A percentile compares a stretch with the other conserved stretches of the same genome.
Conservation (phyloP, 192 early-diverging fungal genomes). For the Funneliformis mosseae region DNA sequence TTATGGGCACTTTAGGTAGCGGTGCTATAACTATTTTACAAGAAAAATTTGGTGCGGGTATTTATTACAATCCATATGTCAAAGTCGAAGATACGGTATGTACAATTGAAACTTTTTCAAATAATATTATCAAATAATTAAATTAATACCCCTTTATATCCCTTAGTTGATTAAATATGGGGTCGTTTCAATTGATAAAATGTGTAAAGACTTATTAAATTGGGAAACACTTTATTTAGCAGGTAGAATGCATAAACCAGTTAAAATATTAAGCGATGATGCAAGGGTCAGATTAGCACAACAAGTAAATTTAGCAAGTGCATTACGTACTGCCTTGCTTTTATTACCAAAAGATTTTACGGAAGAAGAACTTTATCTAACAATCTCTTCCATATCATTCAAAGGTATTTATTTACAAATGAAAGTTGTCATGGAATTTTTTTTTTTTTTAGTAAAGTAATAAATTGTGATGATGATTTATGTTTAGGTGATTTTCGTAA, state of each 20-base stretch:
- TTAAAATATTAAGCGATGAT: conserved; percentile 78
- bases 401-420: conserved; percentile 20
- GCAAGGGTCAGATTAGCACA: conserved; percentile 72
- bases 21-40: conserved; percentile 73
- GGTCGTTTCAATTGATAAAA: conserved; percentile 86
- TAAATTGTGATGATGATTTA: background rate
- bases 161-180: conserved; percentile 89
- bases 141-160: background rate
- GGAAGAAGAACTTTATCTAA: conserved; percentile 74
- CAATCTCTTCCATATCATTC: conserved; percentile 89
- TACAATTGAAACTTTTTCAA: background rate
- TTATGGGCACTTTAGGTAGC: conserved; percentile 73
- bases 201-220: conserved; percentile 86
- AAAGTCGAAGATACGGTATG: conserved; percentile 82
- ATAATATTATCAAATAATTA: conserved; percentile 16
- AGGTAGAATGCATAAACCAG: conserved; percentile 97
- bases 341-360: conserved; percentile 82
- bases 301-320: conserved; percentile 85
- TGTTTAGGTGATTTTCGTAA: conserved; percentile 89
- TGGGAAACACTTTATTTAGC: conserved; percentile 97
- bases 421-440: background rate
- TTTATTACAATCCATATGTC: conserved; percentile 96
- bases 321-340: conserved; percentile 81
- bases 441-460: background rate
- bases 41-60: conserved; percentile 83